Conservation (phyloP, 495 filamentous ascomycete species). For the Lepidopterella palustris region DNA sequence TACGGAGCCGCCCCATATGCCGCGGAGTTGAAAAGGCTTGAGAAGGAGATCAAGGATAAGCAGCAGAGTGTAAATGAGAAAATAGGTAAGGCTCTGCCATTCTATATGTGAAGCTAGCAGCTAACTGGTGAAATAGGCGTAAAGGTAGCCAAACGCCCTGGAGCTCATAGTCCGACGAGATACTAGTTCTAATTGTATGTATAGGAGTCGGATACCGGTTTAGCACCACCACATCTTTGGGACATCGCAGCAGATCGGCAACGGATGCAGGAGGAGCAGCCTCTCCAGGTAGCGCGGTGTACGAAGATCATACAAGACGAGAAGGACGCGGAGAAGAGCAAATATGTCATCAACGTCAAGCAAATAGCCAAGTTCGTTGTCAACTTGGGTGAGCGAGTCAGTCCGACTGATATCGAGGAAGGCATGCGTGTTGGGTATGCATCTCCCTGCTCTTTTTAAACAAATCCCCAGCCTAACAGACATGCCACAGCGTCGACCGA, state of each 20-base stretch:
- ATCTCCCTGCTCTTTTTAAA: constrained; percentile 13
- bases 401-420: constrained; percentile 97
- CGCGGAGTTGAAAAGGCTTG: constrained; percentile 84
- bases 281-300: constrained; percentile 92
- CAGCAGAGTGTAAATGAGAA: constrained; percentile 97
- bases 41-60: constrained; percentile 97
- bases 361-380: constrained; percentile 99
- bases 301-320: constrained; percentile 99
- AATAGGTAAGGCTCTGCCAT: constrained; percentile 52
- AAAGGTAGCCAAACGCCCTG: constrained; percentile 43
- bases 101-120: background rate
- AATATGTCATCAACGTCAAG: constrained; percentile 99
- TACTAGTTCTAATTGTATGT: constrained; percentile 10
- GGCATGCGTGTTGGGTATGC: constrained; percentile 90
- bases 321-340: constrained; percentile 94
- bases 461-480: background rate
- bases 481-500: constrained; percentile 66
- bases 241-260: constrained; percentile 96
- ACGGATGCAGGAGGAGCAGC: constrained; percentile 97
- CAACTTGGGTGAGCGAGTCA: constrained; percentile 93
- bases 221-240: constrained; percentile 97
- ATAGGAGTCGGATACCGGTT: constrained; percentile 95
- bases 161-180: constrained; percentile 23
- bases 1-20: constrained; percentile 97
- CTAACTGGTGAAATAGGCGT: constrained; percentile 41